Percentiles rank a stretch among this genome's conserved stretches.
Evolutionary conservation across 345 rosid species (phyloP).

Genomic region (Syzygium oleosum): DNA sequence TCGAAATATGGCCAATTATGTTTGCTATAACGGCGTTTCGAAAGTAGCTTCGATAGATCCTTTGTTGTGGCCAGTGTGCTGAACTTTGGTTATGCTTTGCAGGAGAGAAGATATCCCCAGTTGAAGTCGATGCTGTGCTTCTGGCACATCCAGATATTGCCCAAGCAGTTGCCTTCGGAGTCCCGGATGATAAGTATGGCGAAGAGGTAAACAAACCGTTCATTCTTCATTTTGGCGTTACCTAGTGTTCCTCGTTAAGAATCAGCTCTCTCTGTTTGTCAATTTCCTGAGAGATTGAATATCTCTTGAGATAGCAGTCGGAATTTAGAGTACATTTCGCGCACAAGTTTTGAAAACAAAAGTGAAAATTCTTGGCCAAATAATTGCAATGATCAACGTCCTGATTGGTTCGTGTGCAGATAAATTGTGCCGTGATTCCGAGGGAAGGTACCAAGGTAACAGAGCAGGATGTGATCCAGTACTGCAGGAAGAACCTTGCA

Average conservation of each 20-base stretch:
- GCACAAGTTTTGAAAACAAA: background rate
- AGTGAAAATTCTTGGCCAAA: background rate
- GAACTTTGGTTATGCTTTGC: conserved; percentile 1
- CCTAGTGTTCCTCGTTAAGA: background rate
- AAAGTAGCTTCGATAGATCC: background rate
- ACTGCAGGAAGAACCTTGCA: conserved; percentile 75
- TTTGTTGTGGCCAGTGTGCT: background rate
- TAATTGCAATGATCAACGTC: background rate
- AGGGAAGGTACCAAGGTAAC: conserved; percentile 51
- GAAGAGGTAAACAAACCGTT: conserved; percentile 59
- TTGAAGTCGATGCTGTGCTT: conserved; percentile 85
- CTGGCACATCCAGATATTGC: conserved; percentile 66
- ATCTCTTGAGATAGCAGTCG: background rate
- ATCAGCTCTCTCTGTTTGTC: background rate
- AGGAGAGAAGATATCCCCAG: conserved; percentile 97
- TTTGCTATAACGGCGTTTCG: background rate
- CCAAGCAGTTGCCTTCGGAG: conserved; percentile 83
- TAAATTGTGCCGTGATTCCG: conserved; percentile 82
- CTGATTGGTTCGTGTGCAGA: conserved; percentile 21
- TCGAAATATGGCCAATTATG: background rate
- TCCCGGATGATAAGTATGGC: conserved; percentile 91
- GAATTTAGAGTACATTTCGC: background rate
- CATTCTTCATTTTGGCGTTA: background rate
- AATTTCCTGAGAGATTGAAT: background rate
- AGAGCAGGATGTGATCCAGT: conserved; percentile 45